Evolutionary conservation across 2,329 filamentous ascomycete species (phyloP), one percentile per base, ranked within the genome.

Genomic region (Exophiala xenobiotica): DNA sequence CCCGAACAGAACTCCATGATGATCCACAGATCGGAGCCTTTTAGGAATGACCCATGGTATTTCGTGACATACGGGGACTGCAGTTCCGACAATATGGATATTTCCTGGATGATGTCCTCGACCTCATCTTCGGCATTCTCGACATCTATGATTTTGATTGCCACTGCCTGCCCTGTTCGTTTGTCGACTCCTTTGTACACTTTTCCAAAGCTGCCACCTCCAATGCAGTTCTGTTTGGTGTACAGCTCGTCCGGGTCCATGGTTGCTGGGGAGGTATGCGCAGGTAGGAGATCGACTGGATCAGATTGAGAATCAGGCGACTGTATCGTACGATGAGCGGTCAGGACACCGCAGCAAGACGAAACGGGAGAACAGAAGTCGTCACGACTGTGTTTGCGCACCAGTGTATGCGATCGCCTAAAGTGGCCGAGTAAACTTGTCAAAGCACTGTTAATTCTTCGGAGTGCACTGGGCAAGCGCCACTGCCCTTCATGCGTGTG

Each of bases 1-100:
- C 93, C 93, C 1, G 92, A 91, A 71, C 93, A 99, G 66, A 93
- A 99, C 71, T 99, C 93, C 93, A 99, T 99, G 69, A 97, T 90
- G 63, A 99, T 99, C 93, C 93, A 99, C 64, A 99, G 75, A 74
- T 97, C 89, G 2, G 91, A 93, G 19, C 92, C 93, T 66, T 96
- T 96, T 62, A 96, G 83, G 67, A 93, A 97, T 50, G 92, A 96
- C 61, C 93, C 93, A 74, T 96, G 90, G 76, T 99, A 99, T 70
- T 95, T 93, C 31, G 93, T 99, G 57, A 97, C 92, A 67, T 95
- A 96, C 14, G 90, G 90, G 14, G 92, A 97, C 72, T 95, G 89
- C 60, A 99, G 82, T 71, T 95, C 92, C 24, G 93, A 96, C 49
- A 99, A 79, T 64, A 99, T 97, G 61, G 92, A 90, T 62, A 99